A percentile compares a stretch with the other conserved stretches of the same genome.
These are phyloP conservation scores for Talinum fruticosum DNA, from an alignment of 148 eudicot genomes.

Conservation along the genomic window DNA sequence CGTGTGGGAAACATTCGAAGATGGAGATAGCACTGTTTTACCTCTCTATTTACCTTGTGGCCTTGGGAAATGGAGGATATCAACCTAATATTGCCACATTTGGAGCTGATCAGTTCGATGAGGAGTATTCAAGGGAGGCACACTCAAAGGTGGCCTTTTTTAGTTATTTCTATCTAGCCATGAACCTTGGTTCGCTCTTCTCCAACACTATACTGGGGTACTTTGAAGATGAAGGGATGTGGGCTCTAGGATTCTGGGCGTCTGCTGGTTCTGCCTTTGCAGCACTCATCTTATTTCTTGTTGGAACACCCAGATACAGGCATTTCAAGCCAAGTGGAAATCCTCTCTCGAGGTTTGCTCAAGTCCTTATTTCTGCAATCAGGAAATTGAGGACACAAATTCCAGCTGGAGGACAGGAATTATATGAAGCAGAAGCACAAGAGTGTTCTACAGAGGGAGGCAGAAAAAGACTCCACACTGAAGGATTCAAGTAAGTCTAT, in stretches of 20 bases:
- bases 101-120: conserved; percentile 93
- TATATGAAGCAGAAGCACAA: conserved; percentile 42
- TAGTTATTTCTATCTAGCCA: conserved; percentile 84
- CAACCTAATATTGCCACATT: conserved; percentile 89
- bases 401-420: conserved; percentile 33
- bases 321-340: conserved; percentile 79
- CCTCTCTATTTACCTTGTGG: conserved; percentile 72
- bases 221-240: conserved; percentile 77
- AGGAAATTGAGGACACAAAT: conserved; percentile 51
- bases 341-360: conserved; percentile 72
- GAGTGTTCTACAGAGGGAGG: conserved; percentile 37
- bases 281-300: conserved; percentile 60
- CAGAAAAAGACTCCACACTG: conserved; percentile 65
- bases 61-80: conserved; percentile 88
- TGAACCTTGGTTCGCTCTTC: conserved; percentile 76
- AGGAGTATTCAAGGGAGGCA: conserved; percentile 55
- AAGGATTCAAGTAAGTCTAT: conserved; percentile 65
- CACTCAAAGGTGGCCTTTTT: conserved; percentile 80
- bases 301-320: conserved; percentile 66
- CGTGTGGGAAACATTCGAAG: conserved; percentile 56
- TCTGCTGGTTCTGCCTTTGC: conserved; percentile 70
- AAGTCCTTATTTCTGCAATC: conserved; percentile 69
- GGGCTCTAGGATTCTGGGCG: conserved; percentile 87
- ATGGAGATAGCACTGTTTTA: conserved; percentile 70
- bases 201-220: conserved; percentile 74